Evolutionary conservation across 495 filamentous ascomycete species (phyloP), one percentile per base, ranked within the genome.

Genomic region (Lasiosphaeris hirsuta): DNA sequence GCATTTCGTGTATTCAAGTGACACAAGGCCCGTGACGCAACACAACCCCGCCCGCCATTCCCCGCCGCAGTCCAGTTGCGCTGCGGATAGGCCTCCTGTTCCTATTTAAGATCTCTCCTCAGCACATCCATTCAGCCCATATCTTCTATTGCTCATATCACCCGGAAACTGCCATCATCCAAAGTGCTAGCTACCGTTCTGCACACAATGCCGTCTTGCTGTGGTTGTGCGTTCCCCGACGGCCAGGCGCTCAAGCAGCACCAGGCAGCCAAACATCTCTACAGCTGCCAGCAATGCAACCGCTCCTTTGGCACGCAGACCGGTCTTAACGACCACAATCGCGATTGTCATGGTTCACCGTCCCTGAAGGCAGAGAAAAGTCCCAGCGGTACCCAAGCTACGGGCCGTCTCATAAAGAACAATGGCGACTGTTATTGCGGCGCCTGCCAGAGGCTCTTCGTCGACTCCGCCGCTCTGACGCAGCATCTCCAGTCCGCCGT

Each of bases 201-300:
- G n/a, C n/a, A n/a, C n/a, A n/a, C n/a, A 48, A 48, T 48, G 45
- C 15, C 45, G 45, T 33, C 45, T 30, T 48, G 45, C 45, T 48
- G 45, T 48, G 17, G 45, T 33, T 18, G 6, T 48, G n/a, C 45
- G n/a, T 48, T 48, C 30, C 3, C 1, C 5, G 45, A 48, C 17
- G 34, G 10, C 14, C 17, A 33, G 45, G 45, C 45, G 23, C 45
- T 48, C 6, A 33, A 23, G 33, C 45, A 48, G 14, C 45, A 48
- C 45, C 45, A 48, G 33, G 18, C 6, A 30, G 45, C 45, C 45
- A 48, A 48, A 10, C 42, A 45, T 45, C 45, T 2, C 30, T 18
- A 48, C 5, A 33, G 17, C 23, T 48, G 45, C 45, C 6, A 48
- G 45, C 23, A 15, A 48, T 48, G 45, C 45, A 48, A 15, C 30